These are phyloP conservation scores for Syncephalastrum racemosum DNA, from an alignment of 371 early-diverging fungal species.

Conservation along the genomic window DNA sequence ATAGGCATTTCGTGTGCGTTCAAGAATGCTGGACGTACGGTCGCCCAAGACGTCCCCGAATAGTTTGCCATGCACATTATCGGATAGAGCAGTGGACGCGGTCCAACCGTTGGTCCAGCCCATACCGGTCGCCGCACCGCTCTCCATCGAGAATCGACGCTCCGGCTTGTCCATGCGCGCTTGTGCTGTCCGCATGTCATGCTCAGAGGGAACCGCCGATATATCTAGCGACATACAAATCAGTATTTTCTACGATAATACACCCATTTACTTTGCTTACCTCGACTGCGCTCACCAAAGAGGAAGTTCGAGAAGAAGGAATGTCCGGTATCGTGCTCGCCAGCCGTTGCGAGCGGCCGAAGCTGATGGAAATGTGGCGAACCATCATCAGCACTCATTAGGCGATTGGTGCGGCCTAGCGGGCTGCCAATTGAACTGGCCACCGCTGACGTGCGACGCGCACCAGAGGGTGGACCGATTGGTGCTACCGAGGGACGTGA, in stretches of 20 bases:
- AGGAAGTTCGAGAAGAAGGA: slow-evolving; percentile 47
- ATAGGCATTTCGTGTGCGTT: slow-evolving; percentile 33
- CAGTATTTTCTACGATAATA: not conserved
- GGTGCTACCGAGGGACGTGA: slow-evolving; percentile 23
- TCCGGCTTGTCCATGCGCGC: slow-evolving; percentile 11
- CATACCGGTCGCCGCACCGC: slow-evolving; percentile 2
- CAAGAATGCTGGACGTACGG: slow-evolving; percentile 25
- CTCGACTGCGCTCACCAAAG: slow-evolving; percentile 34
- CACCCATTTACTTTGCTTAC: not conserved
- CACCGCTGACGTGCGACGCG: slow-evolving; percentile 17
- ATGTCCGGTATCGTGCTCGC: slow-evolving; percentile 11
- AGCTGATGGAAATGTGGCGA: slow-evolving; percentile 9
- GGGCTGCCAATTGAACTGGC: slow-evolving; percentile 34
- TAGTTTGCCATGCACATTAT: slow-evolving; percentile 35
- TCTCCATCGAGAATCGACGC: slow-evolving; percentile 15
- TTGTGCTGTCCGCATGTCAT: not conserved
- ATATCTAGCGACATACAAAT: too few relatives aligned
- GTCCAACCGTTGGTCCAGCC: slow-evolving; percentile 36
- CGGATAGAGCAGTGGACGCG: slow-evolving; percentile 31
- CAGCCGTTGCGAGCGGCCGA: slow-evolving; percentile 5
- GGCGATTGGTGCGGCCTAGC: slow-evolving; percentile 13
- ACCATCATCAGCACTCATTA: slow-evolving; percentile 8
- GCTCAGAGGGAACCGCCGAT: slow-evolving; percentile 2
- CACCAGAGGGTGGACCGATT: slow-evolving; percentile 35
- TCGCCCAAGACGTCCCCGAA: slow-evolving; percentile 40